phyloP scores from a whole-genome alignment of 1,284 basidiomycete species.

The Termitomyces sp. region DNA sequence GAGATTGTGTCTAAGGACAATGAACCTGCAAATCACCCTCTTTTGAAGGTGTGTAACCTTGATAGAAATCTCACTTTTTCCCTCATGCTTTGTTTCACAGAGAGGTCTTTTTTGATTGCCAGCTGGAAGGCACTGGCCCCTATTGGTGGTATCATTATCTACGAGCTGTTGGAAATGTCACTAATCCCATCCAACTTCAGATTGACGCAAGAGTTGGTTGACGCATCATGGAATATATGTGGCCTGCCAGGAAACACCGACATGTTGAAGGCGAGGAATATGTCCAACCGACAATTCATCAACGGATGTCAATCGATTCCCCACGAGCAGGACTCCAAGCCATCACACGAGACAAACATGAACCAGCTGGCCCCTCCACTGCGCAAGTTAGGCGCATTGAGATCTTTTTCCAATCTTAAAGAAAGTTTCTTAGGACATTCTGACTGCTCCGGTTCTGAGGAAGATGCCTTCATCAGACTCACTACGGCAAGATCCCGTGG shows the following conservation, averaged over 20 bases:
- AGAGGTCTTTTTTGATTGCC: constrained; percentile 59
- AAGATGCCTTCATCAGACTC: constrained; percentile 33
- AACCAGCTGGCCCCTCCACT: constrained; percentile 31
- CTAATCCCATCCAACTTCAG: constrained; percentile 85
- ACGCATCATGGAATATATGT: constrained; percentile 88
- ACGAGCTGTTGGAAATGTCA: constrained; percentile 78
- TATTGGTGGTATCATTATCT: constrained; percentile 91
- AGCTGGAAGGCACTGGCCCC: constrained; percentile 82
- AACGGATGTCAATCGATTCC: constrained; percentile 37
- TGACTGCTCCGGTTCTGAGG: constrained; percentile 25
- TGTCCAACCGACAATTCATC: constrained; percentile 2
- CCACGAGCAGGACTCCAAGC: constrained; percentile 29
- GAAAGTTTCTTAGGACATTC: constrained; percentile 30
- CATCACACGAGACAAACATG: constrained; percentile 20
- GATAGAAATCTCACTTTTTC: not conserved
- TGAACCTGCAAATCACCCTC: constrained; percentile 62
- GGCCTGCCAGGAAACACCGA: constrained; percentile 57
- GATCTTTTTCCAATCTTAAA: constrained; percentile 68
- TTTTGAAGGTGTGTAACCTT: constrained; percentile 51
- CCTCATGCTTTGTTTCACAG: constrained; percentile 31
- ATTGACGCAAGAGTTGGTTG: constrained; percentile 81
- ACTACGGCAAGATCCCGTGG: constrained; percentile 18
- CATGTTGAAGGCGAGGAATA: constrained; percentile 27
- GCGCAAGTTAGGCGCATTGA: constrained; percentile 52
- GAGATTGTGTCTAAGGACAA: constrained; percentile 83